Percentiles rank a stretch among this genome's conserved stretches.
Evolutionary conservation across 164 flowering plant genomes (phyloP).

Genomic region (Vitis amurensis): DNA sequence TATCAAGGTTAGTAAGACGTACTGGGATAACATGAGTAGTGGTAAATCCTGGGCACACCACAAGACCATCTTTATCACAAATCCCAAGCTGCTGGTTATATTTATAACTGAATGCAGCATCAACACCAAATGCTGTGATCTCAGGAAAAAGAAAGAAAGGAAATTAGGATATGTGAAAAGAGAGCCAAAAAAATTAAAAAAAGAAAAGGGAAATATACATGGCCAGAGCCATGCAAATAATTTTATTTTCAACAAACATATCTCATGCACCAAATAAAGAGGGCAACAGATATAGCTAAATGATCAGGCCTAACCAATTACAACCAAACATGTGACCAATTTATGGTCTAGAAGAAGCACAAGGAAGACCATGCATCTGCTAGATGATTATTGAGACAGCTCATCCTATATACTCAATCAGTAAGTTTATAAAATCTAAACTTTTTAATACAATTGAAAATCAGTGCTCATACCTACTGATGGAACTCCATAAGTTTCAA

Average conservation of each 20-base stretch:
- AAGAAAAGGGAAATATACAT: too few relatives aligned
- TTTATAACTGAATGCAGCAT: slow-evolving; percentile 95
- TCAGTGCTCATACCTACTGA: slow-evolving; percentile 63
- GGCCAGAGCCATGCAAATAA: background rate
- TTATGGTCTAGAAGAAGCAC: background rate
- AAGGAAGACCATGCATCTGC: background rate
- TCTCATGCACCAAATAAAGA: background rate
- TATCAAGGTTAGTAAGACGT: slow-evolving; percentile 21
- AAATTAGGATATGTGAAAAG: background rate
- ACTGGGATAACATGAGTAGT: slow-evolving; percentile 91
- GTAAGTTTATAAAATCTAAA: background rate
- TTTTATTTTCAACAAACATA: background rate
- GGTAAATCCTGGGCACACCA: slow-evolving; percentile 73
- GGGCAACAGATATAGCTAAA: background rate
- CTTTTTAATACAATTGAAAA: background rate
- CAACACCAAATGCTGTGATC: slow-evolving; percentile 89
- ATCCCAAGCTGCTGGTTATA: slow-evolving; percentile 79
- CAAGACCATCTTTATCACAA: slow-evolving; percentile 86
- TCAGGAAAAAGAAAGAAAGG: slow-evolving; percentile 2
- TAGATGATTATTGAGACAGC: background rate
- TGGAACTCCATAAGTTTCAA: slow-evolving; percentile 96
- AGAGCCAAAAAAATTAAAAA: too few relatives aligned
- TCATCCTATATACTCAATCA: background rate
- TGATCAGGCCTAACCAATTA: background rate
- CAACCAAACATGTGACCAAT: background rate